Percentiles rank a stretch among this genome's conserved stretches.
These are phyloP conservation scores for Boletus sp. DNA, from an alignment of 768 basidiomycete genomes.

Conservation along the genomic window DNA sequence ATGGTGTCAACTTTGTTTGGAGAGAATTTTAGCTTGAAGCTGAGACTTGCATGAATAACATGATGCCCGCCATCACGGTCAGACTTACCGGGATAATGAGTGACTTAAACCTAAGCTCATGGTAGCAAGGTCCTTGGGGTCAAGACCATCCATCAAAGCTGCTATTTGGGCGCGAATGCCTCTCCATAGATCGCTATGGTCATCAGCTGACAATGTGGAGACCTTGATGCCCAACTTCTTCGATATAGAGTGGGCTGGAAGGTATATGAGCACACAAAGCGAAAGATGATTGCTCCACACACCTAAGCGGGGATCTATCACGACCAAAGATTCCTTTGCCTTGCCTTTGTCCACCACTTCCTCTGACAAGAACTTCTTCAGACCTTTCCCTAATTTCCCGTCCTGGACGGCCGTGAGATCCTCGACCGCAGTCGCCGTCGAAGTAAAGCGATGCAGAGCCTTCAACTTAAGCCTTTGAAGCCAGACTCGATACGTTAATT, in stretches of 20 bases:
- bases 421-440: slow-evolving; percentile 95
- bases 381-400: slow-evolving; percentile 87
- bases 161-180: slow-evolving; percentile 91
- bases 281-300: slow-evolving; percentile 27
- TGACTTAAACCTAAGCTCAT: slow-evolving; percentile 98
- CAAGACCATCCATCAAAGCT: slow-evolving; percentile 82
- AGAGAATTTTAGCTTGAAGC: slow-evolving; percentile 99
- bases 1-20: slow-evolving; percentile 99
- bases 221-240: slow-evolving; percentile 95
- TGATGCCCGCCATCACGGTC: background rate
- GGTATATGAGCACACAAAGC: slow-evolving; percentile 4
- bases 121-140: slow-evolving; percentile 91
- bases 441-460: slow-evolving; percentile 93
- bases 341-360: slow-evolving; percentile 88
- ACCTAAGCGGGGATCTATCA: slow-evolving; percentile 91
- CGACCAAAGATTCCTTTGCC: slow-evolving; percentile 78
- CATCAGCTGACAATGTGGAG: slow-evolving; percentile 50
- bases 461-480: slow-evolving; percentile 82
- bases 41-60: slow-evolving; percentile 30
- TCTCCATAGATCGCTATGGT: slow-evolving; percentile 83
- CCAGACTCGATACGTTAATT: slow-evolving; percentile 4
- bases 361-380: slow-evolving; percentile 91
- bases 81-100: slow-evolving; percentile 81
- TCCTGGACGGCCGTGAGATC: slow-evolving; percentile 91
- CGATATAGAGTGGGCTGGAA: slow-evolving; percentile 74